Conservation (phyloP, 495 filamentous ascomycete genomes). For the Niebla homalea region DNA sequence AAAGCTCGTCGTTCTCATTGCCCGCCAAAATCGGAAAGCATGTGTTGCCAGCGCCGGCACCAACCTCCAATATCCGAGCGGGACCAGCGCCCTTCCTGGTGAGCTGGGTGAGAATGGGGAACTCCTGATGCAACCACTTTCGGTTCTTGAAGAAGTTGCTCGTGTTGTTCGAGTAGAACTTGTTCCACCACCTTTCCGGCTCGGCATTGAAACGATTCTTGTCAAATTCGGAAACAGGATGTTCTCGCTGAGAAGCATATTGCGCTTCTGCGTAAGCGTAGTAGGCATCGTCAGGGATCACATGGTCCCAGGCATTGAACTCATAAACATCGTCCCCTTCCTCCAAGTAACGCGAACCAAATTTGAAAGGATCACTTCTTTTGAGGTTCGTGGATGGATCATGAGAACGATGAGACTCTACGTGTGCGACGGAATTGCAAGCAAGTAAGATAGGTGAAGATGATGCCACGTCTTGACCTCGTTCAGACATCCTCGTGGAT, state of each 20-base stretch:
- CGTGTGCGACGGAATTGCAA: neutral
- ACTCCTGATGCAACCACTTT: constrained; percentile 93
- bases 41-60: constrained; percentile 91
- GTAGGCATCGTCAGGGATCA: constrained; percentile 72
- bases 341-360: constrained; percentile 76
- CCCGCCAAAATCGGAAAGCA: constrained; percentile 74
- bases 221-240: constrained; percentile 80
- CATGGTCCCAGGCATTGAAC: constrained; percentile 98
- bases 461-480: too few relatives aligned
- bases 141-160: constrained; percentile 97
- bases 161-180: constrained; percentile 91
- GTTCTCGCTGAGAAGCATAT: constrained; percentile 64
- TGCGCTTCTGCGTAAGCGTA: constrained; percentile 68
- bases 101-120: constrained; percentile 64
- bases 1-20: constrained; percentile 69
- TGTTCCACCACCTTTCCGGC: constrained; percentile 91
- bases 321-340: constrained; percentile 77
- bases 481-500: too few relatives aligned
- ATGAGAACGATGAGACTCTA: constrained; percentile 33
- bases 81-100: constrained; percentile 48
- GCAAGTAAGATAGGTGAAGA: too few relatives aligned
- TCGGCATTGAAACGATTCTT: constrained; percentile 72
- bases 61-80: constrained; percentile 68
- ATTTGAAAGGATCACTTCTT: constrained; percentile 82
- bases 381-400: constrained; percentile 51